Percentiles rank a stretch among this genome's conserved stretches.
Conservation (phyloP, 495 filamentous ascomycete genomes). For the Paragyromitra xinjiangensis region DNA sequence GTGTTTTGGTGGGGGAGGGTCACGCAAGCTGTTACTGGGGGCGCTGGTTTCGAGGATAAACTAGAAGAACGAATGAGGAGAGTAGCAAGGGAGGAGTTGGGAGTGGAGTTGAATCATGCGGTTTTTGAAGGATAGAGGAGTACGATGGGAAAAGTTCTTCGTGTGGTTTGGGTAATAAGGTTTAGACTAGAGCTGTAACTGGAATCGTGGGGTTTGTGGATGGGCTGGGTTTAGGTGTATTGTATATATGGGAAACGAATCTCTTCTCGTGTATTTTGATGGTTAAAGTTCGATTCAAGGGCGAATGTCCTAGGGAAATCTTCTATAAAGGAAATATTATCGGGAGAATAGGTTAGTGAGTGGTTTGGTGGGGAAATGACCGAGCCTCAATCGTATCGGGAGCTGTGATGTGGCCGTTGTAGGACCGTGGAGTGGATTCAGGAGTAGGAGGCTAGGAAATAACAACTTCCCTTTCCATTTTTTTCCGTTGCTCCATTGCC, state of each 20-base stretch:
- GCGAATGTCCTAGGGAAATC: neutral
- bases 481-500: no score
- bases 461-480: no score
- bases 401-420: no score
- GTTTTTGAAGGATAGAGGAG: conserved; percentile 39
- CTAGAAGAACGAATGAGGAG: conserved; percentile 84
- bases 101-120: conserved; percentile 72
- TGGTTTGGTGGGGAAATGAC: no score
- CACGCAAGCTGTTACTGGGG: conserved; percentile 74
- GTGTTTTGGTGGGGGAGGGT: conserved; percentile 83
- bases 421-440: no score
- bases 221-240: neutral
- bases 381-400: no score
- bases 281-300: neutral
- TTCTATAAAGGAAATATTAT: no score
- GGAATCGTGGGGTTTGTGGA: neutral
- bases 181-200: conserved; percentile 10
- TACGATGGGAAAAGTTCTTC: neutral
- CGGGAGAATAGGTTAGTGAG: no score
- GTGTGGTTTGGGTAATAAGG: neutral
- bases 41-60: conserved; percentile 91
- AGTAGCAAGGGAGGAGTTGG: conserved; percentile 85
- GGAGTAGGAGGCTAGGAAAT: no score
- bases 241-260: neutral
- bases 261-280: neutral